phyloP scores from a whole-genome alignment of 2,329 filamentous ascomycete genomes.

The Calonectria pseudoreteaudii region DNA sequence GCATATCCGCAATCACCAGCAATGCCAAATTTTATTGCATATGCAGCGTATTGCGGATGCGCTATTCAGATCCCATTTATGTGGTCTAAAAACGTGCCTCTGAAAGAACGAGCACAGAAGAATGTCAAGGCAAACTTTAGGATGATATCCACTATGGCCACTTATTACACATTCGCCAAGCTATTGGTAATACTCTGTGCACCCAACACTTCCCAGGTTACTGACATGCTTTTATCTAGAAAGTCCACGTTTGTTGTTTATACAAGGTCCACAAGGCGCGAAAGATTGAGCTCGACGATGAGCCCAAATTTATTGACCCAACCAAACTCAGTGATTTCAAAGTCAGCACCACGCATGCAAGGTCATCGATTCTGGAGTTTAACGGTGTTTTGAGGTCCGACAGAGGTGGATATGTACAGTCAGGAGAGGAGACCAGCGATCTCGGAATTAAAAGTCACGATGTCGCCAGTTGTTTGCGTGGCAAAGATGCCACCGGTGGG shows the following conservation, averaged over 20 bases:
- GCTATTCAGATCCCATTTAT: slow-evolving; percentile 40
- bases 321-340: slow-evolving; percentile 9
- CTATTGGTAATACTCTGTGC: slow-evolving; percentile 1
- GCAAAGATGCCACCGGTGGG: neutral
- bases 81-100: slow-evolving; percentile 28
- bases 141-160: slow-evolving; percentile 23
- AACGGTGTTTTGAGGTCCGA: slow-evolving; percentile 13
- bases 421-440: slow-evolving; percentile 21
- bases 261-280: slow-evolving; percentile 13
- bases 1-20: neutral
- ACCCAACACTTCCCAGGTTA: no score
- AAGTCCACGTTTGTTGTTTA: slow-evolving; percentile 21
- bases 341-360: neutral
- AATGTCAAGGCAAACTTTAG: slow-evolving; percentile 33
- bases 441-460: slow-evolving; percentile 2
- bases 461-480: neutral
- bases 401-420: neutral
- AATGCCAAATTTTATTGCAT: slow-evolving; percentile 36
- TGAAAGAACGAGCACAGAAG: slow-evolving; percentile 24
- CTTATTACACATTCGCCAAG: slow-evolving; percentile 18
- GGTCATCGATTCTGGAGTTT: slow-evolving; percentile 24
- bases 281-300: neutral
- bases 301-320: slow-evolving; percentile 15
- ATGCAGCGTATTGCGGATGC: slow-evolving; percentile 35
- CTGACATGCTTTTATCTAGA: slow-evolving; percentile 2